These are phyloP conservation scores for Sistotremastrum niveocremeum DNA, from an alignment of 768 basidiomycete species.

Conservation along the genomic window DNA sequence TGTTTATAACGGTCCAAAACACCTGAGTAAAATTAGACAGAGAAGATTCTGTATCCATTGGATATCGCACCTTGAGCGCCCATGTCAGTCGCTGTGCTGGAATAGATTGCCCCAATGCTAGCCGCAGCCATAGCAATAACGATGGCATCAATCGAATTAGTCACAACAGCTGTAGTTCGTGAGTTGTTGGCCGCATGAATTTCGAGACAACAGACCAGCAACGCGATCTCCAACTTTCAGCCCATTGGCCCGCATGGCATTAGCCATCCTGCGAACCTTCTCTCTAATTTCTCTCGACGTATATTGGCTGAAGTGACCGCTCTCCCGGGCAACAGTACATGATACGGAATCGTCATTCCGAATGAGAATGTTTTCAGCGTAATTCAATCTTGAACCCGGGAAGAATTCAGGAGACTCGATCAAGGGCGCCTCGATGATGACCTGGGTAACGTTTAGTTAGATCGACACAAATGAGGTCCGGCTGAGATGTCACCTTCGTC, in stretches of 20 bases:
- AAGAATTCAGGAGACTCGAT: slow-evolving; percentile 58
- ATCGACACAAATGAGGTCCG: background rate
- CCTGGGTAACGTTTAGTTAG: slow-evolving; percentile 12
- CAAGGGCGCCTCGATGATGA: slow-evolving; percentile 31
- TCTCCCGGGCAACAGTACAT: slow-evolving; percentile 45
- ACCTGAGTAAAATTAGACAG: slow-evolving; percentile 13
- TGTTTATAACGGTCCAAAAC: slow-evolving; percentile 54
- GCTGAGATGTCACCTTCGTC: slow-evolving; percentile 23
- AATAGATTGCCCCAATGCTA: slow-evolving; percentile 56
- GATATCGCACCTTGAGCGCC: slow-evolving; percentile 30
- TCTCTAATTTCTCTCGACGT: slow-evolving; percentile 41
- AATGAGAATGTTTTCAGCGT: slow-evolving; percentile 56
- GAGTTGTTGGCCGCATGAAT: no score
- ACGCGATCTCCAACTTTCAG: slow-evolving; percentile 50
- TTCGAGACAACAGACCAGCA: slow-evolving; percentile 32
- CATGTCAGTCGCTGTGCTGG: slow-evolving; percentile 65
- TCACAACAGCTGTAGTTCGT: slow-evolving; percentile 36
- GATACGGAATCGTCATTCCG: slow-evolving; percentile 48
- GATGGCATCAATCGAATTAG: slow-evolving; percentile 48
- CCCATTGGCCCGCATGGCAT: slow-evolving; percentile 43
- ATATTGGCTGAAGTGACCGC: slow-evolving; percentile 33
- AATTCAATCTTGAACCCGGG: slow-evolving; percentile 51
- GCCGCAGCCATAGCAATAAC: slow-evolving; percentile 50
- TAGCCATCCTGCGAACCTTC: slow-evolving; percentile 41
- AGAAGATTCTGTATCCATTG: no score